Evolutionary conservation across 2,329 filamentous ascomycete genomes (phyloP).

Genomic region (Podosphaera leucotricha): DNA sequence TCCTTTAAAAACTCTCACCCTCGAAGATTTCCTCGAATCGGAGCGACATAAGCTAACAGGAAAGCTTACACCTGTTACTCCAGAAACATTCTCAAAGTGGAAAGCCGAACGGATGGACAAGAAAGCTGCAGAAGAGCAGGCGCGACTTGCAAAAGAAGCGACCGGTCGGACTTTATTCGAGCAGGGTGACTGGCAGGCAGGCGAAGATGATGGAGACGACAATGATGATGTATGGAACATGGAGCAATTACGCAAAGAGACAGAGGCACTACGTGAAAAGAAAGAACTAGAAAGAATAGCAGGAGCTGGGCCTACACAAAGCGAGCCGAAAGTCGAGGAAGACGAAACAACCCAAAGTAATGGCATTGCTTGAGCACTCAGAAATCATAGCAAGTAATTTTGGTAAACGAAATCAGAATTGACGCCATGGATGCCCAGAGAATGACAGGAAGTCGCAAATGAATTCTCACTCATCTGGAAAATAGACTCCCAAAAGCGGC

Average conservation of each 20-base stretch:
- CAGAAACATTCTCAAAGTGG: slow-evolving; percentile 86
- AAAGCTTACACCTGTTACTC: slow-evolving; percentile 76
- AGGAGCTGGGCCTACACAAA: not conserved
- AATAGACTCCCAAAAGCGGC: too few species aligned
- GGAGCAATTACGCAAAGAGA: slow-evolving; percentile 62
- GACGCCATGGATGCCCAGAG: too few species aligned
- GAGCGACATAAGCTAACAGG: slow-evolving; percentile 90
- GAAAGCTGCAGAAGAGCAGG: slow-evolving; percentile 85
- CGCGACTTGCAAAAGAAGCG: slow-evolving; percentile 76
- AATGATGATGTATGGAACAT: slow-evolving; percentile 46
- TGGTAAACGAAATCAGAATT: too few species aligned
- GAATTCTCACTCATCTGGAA: too few species aligned
- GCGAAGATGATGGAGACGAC: slow-evolving; percentile 27
- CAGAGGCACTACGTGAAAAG: slow-evolving; percentile 46
- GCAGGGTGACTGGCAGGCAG: slow-evolving; percentile 70
- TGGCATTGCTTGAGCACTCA: too few species aligned
- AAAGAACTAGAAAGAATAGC: slow-evolving; percentile 53
- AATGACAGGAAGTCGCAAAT: too few species aligned
- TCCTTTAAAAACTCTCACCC: slow-evolving; percentile 74
- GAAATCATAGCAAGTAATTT: too few species aligned
- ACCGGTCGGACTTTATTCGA: slow-evolving; percentile 91
- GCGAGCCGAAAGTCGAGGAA: too few species aligned
- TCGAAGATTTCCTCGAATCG: slow-evolving; percentile 92
- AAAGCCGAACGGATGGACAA: slow-evolving; percentile 87
- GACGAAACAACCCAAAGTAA: too few species aligned